Conservation (phyloP, 768 basidiomycete genomes). For the Termitomyces sp. region DNA sequence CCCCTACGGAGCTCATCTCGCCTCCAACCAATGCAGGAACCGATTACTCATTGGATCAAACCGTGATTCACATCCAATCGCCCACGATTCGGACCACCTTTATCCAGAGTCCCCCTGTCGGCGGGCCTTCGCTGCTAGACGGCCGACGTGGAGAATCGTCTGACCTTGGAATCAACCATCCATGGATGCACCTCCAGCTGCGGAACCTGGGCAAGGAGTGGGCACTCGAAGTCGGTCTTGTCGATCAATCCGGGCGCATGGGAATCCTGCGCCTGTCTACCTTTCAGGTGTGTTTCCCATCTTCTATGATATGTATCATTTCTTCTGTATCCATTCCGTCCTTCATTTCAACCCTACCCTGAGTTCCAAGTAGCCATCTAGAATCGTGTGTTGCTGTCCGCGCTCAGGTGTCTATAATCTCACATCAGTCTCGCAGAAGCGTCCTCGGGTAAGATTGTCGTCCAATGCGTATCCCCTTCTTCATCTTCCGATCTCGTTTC, state of each 20-base stretch:
- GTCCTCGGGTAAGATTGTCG: conserved; percentile 42
- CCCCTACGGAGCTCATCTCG: conserved; percentile 41
- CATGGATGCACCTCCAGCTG: conserved; percentile 74
- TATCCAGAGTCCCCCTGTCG: conserved; percentile 51
- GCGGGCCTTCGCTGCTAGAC: conserved; percentile 4
- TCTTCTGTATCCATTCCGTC: background rate
- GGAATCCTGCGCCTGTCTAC: conserved; percentile 69
- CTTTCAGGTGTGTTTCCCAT: conserved; percentile 57
- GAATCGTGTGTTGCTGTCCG: background rate
- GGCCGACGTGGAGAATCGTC: conserved; percentile 9
- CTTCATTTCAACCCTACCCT: background rate
- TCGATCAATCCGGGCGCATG: conserved; percentile 52
- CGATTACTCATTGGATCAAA: conserved; percentile 46
- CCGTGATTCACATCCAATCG: conserved; percentile 75
- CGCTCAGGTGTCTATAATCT: background rate
- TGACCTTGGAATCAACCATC: conserved; percentile 56
- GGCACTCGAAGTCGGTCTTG: conserved; percentile 72
- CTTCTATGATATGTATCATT: conserved; percentile 1
- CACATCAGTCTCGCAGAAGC: conserved; percentile 33
- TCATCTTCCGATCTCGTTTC: conserved; percentile 68
- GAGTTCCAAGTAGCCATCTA: background rate
- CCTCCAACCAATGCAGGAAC: conserved; percentile 23
- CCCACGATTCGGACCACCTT: conserved; percentile 65
- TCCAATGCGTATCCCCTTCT: conserved; percentile 46
- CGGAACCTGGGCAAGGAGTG: conserved; percentile 62